These are phyloP conservation scores for Noccaea bulbosa DNA, from an alignment of 345 rosid species.

Conservation along the genomic window DNA sequence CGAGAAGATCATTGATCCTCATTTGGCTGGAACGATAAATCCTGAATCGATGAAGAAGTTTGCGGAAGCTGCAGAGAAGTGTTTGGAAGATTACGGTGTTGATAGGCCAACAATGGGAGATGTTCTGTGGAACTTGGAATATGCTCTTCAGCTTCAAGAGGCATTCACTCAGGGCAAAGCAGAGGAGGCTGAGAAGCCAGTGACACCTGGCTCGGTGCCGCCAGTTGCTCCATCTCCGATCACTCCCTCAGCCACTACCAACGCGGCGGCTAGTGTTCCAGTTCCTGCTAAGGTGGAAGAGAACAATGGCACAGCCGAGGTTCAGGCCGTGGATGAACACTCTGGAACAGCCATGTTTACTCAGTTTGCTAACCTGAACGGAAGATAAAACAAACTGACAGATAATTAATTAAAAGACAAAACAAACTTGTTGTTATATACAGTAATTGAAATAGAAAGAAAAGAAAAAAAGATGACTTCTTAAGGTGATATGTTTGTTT, in stretches of 20 bases:
- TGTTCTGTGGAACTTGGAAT: slow-evolving; percentile 50
- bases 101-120: slow-evolving; percentile 52
- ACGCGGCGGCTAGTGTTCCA: slow-evolving; percentile 40
- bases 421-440: slow-evolving; percentile 19
- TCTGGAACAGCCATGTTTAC: slow-evolving; percentile 73
- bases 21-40: slow-evolving; percentile 52
- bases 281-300: slow-evolving; percentile 49
- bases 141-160: slow-evolving; percentile 76
- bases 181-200: slow-evolving; percentile 54
- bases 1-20: slow-evolving; percentile 57
- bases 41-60: slow-evolving; percentile 65
- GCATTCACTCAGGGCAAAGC: slow-evolving; percentile 57
- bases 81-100: slow-evolving; percentile 47
- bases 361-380: slow-evolving; percentile 64
- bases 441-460: slow-evolving; percentile 19
- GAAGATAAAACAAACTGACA: slow-evolving; percentile 53
- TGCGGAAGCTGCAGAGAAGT: slow-evolving; percentile 50
- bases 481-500: slow-evolving; percentile 32
- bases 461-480: slow-evolving; percentile 9
- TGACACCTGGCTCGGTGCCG: slow-evolving; percentile 32
- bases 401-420: not conserved
- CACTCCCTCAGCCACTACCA: slow-evolving; percentile 34
- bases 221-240: slow-evolving; percentile 40
- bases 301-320: slow-evolving; percentile 48
- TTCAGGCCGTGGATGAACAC: slow-evolving; percentile 52